A percentile compares a stretch with the other conserved stretches of the same genome.
These are phyloP conservation scores for Trifolium dubium DNA, from an alignment of 306 rosid genomes.

Conservation along the genomic window DNA sequence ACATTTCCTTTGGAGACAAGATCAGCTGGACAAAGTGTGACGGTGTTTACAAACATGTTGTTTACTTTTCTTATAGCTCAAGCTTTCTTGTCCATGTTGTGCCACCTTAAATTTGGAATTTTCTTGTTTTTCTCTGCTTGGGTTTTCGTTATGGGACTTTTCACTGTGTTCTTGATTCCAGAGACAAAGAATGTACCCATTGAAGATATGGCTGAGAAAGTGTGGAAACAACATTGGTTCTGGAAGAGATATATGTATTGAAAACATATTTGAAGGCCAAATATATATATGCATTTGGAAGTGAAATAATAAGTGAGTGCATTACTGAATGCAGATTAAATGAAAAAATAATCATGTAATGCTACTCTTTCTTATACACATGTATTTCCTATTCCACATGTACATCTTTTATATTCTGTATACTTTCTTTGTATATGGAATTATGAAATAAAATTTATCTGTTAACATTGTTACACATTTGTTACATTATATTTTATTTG, in stretches of 20 bases:
- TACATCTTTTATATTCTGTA: too few species aligned
- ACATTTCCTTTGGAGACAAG: slow-evolving; percentile 65
- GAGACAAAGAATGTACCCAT: slow-evolving; percentile 65
- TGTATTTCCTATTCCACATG: too few species aligned
- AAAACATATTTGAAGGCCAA: background rate
- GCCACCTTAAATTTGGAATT: slow-evolving; percentile 57
- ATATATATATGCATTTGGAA: background rate
- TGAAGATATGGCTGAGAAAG: slow-evolving; percentile 63
- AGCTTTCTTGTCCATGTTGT: slow-evolving; percentile 64
- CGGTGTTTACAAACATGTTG: slow-evolving; percentile 63
- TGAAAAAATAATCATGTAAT: too few species aligned
- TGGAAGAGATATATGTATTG: slow-evolving; percentile 55
- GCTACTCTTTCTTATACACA: too few species aligned
- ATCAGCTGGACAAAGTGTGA: slow-evolving; percentile 65
- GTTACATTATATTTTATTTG: too few species aligned
- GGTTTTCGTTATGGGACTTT: slow-evolving; percentile 50
- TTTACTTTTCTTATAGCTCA: slow-evolving; percentile 71
- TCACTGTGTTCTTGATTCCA: slow-evolving; percentile 50
- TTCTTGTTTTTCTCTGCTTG: slow-evolving; percentile 65
- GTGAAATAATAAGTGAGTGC: too few species aligned
- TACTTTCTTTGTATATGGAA: too few species aligned
- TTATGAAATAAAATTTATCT: too few species aligned
- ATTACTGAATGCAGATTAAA: too few species aligned
- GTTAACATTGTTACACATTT: too few species aligned
- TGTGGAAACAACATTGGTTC: slow-evolving; percentile 62